Evolutionary conservation across 2,329 filamentous ascomycete species (phyloP), one percentile per base, ranked within the genome.

Genomic region (Fusarium nygamai): DNA sequence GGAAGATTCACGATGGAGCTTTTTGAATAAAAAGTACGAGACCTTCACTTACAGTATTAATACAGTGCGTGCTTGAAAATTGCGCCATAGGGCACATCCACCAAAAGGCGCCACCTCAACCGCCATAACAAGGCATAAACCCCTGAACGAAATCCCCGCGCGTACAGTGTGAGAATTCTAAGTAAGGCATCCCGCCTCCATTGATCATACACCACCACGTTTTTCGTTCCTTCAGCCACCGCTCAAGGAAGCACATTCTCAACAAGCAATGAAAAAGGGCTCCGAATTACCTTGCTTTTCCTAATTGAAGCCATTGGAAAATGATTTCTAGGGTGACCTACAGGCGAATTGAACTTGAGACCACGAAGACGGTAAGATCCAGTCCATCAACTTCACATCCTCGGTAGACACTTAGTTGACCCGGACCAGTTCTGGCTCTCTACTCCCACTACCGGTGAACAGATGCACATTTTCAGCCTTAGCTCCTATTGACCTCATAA

Each of bases 141-240:
- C 12, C 1, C 8, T 27, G 19, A 27, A 5, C 19, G 8, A 27
- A 20, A 47, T 14, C 19, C 24, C 24, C 2, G 19, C 1, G 1
- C 12, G 12, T 29, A 47, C 44, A 47, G 44, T 47, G 44, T 14
- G 24, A 29, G 12, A 10, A 29, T 8, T 19, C 10, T 27, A 24
- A 7, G n/a, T 12, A 27, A 27, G 16, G 10, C 16, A 17, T 44
- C 41, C 39, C 39, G 22, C 22, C 13, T 43, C 39, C 22, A 41
- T 8, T 43, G 41, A 24, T 43, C 41, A 44, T 19, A 44, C n/a
- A 7, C 41, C 41, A 43, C 10, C 41, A 9, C 4, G 16, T 24
- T 44, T 24, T 44, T 10, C 14, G 24, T 46, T 27, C 4, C 19
- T 46, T 46, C 24, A 46, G 24, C 44, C 17, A 46, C 11, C 17